Conservation (phyloP, 2,329 filamentous ascomycete genomes). For the Trichophyton equinum region DNA sequence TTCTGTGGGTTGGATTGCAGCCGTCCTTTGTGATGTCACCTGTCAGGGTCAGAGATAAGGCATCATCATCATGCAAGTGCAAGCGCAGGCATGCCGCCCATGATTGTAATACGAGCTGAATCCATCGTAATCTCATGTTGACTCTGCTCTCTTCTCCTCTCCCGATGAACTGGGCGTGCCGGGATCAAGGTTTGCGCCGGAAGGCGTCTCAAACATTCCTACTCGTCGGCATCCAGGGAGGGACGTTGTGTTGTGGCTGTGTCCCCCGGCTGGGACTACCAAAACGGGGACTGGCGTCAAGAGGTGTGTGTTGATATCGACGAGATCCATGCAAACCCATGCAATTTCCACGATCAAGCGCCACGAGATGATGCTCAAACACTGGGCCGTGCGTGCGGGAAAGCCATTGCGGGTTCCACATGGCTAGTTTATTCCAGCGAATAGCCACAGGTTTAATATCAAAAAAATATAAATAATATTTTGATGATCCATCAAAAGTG, state of each 20-base stretch:
- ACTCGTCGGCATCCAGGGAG: background rate
- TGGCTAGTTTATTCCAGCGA: background rate
- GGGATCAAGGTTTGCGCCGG: background rate
- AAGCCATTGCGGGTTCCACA: conserved; percentile 6
- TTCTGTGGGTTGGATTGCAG: background rate
- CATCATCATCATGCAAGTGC: background rate
- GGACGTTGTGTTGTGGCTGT: background rate
- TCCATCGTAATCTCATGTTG: background rate
- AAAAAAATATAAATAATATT: background rate
- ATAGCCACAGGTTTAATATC: conserved; percentile 3
- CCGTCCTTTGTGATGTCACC: background rate
- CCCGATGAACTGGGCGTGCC: background rate
- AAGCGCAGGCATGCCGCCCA: background rate
- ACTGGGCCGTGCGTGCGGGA: conserved; percentile 6
- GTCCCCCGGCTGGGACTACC: conserved; percentile 5
- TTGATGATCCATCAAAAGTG: background rate
- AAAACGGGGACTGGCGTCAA: background rate
- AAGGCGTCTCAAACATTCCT: background rate
- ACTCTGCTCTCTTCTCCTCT: background rate
- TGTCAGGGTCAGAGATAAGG: background rate
- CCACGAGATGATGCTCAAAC: conserved; percentile 1
- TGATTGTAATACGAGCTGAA: background rate
- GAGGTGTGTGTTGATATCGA: background rate
- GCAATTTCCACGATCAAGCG: conserved; percentile 3
- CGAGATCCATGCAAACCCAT: background rate